phyloP scores from a whole-genome alignment of 176 grass and related monocot species.

The Phoenix roebelenii region DNA sequence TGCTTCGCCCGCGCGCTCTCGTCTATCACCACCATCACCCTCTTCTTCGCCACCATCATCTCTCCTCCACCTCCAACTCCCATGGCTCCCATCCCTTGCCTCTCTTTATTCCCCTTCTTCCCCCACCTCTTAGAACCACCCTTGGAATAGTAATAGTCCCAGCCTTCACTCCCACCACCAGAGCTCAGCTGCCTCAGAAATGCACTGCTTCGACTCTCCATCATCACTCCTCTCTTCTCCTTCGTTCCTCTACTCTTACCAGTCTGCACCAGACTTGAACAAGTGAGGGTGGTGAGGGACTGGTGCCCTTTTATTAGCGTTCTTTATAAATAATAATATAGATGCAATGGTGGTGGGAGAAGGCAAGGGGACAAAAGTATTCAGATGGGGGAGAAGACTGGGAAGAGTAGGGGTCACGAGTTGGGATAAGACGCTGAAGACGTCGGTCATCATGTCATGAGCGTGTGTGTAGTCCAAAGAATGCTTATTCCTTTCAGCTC shows the following conservation, averaged over 20 bases:
- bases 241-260: constrained; percentile 7
- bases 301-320: no score
- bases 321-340: no score
- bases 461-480: no score
- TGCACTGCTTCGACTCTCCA: constrained; percentile 32
- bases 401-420: constrained; percentile 32
- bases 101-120: constrained; percentile 31
- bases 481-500: no score
- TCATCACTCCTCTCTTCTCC: neutral
- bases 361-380: no score
- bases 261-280: no score
- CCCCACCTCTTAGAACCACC: constrained; percentile 67
- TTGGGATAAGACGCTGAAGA: constrained; percentile 7
- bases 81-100: constrained; percentile 12
- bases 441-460: constrained; percentile 10
- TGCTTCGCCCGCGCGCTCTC: constrained; percentile 63
- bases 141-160: constrained; percentile 13
- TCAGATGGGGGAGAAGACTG: neutral
- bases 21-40: constrained; percentile 92
- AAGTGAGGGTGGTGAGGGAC: no score
- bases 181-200: constrained; percentile 67
- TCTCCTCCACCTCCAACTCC: constrained; percentile 17
- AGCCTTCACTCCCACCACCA: constrained; percentile 24
- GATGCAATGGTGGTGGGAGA: no score
- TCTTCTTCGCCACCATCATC: constrained; percentile 47